Conservation (phyloP, 495 filamentous ascomycete genomes). For the Aspergillus homomorphus region DNA sequence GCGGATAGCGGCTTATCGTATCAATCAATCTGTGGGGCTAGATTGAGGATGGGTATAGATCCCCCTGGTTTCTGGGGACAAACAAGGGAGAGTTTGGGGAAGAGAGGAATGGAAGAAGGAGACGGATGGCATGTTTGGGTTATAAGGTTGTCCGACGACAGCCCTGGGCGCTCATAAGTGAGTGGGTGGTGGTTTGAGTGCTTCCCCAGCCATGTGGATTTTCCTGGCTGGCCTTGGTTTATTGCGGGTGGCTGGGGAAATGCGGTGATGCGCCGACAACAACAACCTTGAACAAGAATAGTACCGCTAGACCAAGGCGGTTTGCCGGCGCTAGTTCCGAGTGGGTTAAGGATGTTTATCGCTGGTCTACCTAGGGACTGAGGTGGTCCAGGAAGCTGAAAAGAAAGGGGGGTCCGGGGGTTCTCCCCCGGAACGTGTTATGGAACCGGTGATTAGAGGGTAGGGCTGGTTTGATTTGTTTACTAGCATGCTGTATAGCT, state of each 20-base stretch:
- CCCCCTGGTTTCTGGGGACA: not conserved
- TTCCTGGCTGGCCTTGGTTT: constrained; percentile 2
- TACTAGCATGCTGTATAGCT: too few relatives aligned
- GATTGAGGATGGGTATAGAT: not conserved
- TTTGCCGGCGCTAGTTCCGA: too few relatives aligned
- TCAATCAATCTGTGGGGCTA: not conserved
- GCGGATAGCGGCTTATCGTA: too few relatives aligned
- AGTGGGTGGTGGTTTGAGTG: constrained; percentile 1
- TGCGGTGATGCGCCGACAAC: constrained; percentile 7
- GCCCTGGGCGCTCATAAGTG: constrained; percentile 4
- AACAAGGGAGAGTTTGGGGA: constrained; percentile 16
- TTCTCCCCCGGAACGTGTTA: too few relatives aligned
- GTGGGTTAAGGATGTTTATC: too few relatives aligned
- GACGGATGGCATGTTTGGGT: constrained; percentile 6
- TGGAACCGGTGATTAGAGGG: too few relatives aligned
- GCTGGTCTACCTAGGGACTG: too few relatives aligned
- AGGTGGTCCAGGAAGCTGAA: too few relatives aligned
- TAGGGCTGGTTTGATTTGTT: too few relatives aligned
- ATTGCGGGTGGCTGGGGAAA: constrained; percentile 21
- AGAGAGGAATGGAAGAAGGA: constrained; percentile 5
- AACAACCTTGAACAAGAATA: too few relatives aligned
- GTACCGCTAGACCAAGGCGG: too few relatives aligned
- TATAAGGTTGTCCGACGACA: not conserved
- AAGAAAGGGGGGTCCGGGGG: too few relatives aligned
- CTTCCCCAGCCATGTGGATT: constrained; percentile 28